Base-by-base conservation (phyloP, 164 flowering plant species). In the Amborella trichopoda region DNA sequence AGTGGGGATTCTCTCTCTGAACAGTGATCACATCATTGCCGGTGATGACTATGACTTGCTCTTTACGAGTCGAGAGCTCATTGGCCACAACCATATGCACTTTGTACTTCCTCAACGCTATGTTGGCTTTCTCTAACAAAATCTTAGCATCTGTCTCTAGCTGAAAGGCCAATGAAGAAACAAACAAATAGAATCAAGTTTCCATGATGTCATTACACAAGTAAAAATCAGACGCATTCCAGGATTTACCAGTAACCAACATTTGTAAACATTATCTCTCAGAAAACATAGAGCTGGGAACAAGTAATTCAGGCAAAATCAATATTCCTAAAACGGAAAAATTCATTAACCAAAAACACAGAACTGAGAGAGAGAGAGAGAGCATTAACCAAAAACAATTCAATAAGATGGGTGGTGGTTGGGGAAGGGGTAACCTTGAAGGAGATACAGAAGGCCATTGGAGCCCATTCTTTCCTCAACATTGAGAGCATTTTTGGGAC, bases 1-100 rank as follows among this genome's bases (percentile, higher is more conserved):
- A 52, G 22, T 48, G 48, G 26, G 50, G 39, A 16, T 54, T 46
- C 52, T 70, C 76, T 42, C 89, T 76, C 17, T 38, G 67, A 47
- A 90, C 88, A 12, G 56, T 40, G 47, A 75, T 65, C 34, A 56
- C 71, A 46, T 56, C 80, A 28, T 34, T 40, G 12, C 32, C 33
- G 6, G 82, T 60, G 51, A 87, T 80, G 14, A 84, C 78, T 8
- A 54, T 56, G 12, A 91, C 99, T 68, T 75, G 79, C 62, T 91
- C 94, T 46, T 74, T 84, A 44, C 94, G 90, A 23, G 84, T 73
- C 26, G 59, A 59, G 6, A 91, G 86, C 70, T 87, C 99, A 48
- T 91, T 91, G 4, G 96, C 99, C 9, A 91, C 83, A 14, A 91
- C 99, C 51, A 55, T 60, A 60, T 91, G 78, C 86, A 91, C 71